Evolutionary conservation across 108 stramenopile genomes (phyloP).

Genomic region (Skeletonema costatum): DNA sequence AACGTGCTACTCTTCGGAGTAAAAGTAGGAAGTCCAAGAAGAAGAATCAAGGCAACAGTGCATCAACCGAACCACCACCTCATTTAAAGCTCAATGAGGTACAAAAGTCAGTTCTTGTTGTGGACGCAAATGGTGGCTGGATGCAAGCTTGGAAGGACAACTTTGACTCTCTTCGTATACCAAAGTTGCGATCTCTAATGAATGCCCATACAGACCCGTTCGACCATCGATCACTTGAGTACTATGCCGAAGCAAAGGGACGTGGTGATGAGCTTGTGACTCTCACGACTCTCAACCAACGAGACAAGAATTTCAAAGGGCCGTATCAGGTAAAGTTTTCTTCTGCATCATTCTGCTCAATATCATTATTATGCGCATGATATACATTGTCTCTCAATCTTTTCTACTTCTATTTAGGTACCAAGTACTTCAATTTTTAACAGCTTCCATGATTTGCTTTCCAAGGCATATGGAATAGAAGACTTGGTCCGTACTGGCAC

Average conservation of each 20-base stretch:
- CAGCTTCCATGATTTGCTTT: conserved; percentile 23
- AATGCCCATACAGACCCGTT: conserved; percentile 40
- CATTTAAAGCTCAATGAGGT: neutral
- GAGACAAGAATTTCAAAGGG: conserved; percentile 27
- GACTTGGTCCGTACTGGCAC: conserved; percentile 11
- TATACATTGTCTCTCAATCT: too few species aligned
- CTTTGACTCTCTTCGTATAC: conserved; percentile 9
- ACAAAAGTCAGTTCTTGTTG: neutral
- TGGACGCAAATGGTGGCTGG: conserved; percentile 7
- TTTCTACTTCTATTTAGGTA: too few species aligned
- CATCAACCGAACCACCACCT: neutral
- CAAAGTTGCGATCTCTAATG: conserved; percentile 27
- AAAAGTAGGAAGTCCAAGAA: neutral
- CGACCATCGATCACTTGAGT: conserved; percentile 36
- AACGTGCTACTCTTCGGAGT: conserved; percentile 5
- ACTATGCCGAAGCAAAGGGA: conserved; percentile 22
- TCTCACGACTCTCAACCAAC: conserved; percentile 5
- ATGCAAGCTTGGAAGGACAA: conserved; percentile 31
- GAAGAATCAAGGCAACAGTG: neutral
- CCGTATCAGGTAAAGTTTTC: conserved; percentile 18
- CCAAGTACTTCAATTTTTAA: conserved; percentile 21
- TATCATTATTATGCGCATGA: too few species aligned
- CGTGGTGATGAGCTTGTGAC: conserved; percentile 22
- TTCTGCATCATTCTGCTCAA: too few species aligned
- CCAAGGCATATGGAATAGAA: conserved; percentile 23